Conservation (phyloP, 352 stramenopile species). For the Phytopythium helicoides region DNA sequence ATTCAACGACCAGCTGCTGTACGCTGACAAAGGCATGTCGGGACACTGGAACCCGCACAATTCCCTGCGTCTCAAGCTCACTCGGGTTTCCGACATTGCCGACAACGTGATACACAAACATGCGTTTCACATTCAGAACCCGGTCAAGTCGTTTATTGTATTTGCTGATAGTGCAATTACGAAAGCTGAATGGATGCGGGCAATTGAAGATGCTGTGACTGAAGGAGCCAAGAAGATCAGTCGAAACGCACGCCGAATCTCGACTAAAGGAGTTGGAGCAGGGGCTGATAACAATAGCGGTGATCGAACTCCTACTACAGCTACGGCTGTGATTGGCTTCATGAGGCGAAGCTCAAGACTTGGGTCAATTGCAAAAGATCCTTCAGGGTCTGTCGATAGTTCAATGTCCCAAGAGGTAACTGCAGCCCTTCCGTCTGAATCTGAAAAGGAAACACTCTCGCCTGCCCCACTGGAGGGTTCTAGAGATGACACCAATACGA, state of each 20-base stretch:
- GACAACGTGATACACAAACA: constrained; percentile 71
- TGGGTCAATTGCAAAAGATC: constrained; percentile 27
- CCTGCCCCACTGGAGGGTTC: not conserved
- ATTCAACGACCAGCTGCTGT: constrained; percentile 86
- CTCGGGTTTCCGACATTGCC: constrained; percentile 71
- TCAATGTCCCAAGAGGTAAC: not conserved
- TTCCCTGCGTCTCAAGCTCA: constrained; percentile 79
- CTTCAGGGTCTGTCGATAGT: constrained; percentile 3
- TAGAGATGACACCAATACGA: too few relatives aligned
- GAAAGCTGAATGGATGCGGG: constrained; percentile 82
- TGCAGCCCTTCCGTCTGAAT: not conserved
- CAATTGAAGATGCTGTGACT: constrained; percentile 70
- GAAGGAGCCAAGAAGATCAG: constrained; percentile 80
- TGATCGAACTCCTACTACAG: constrained; percentile 12
- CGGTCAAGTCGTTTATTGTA: constrained; percentile 83
- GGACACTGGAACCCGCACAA: constrained; percentile 86
- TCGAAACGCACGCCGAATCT: constrained; percentile 62
- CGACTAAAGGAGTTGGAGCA: constrained; percentile 20
- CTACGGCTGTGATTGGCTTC: constrained; percentile 43
- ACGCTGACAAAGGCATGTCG: constrained; percentile 76
- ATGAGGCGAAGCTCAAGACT: constrained; percentile 53
- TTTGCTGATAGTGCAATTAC: constrained; percentile 57
- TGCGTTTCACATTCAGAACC: constrained; percentile 86
- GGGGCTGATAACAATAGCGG: constrained; percentile 1
- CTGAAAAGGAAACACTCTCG: not conserved